Conservation (phyloP, 495 filamentous ascomycete genomes). For the Aspergillus haitiensis region DNA sequence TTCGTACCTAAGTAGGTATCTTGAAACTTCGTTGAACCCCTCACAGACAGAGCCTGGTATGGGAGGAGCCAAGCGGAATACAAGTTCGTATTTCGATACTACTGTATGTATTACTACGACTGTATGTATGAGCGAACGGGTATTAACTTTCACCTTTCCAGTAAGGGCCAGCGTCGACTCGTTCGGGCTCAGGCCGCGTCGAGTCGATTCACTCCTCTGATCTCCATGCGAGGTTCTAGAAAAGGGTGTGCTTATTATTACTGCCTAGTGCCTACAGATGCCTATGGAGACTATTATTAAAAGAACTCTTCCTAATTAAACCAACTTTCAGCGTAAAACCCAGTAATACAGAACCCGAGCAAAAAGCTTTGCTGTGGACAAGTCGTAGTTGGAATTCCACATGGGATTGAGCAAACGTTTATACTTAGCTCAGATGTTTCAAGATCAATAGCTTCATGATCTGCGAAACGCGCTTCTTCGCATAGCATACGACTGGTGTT, state of each 20-base stretch:
- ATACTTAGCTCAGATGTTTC: constrained; percentile 9
- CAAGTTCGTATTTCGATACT: constrained; percentile 4
- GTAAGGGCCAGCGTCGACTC: constrained; percentile 24
- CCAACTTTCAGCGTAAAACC: constrained; percentile 13
- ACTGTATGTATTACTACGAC: background rate
- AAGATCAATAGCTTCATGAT: background rate
- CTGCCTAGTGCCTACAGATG: background rate
- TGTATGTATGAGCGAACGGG: constrained; percentile 1
- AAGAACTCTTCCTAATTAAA: background rate
- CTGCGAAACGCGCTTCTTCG: constrained; percentile 9
- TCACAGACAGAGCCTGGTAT: constrained; percentile 11
- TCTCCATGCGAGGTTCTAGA: constrained; percentile 23
- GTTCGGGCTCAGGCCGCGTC: constrained; percentile 26
- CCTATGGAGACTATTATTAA: background rate
- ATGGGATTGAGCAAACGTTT: background rate
- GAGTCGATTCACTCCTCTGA: constrained; percentile 13
- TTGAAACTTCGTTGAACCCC: constrained; percentile 5
- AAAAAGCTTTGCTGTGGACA: background rate
- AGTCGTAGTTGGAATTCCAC: background rate
- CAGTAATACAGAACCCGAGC: constrained; percentile 5
- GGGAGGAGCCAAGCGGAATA: constrained; percentile 1
- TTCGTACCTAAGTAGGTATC: background rate
- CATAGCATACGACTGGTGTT: constrained; percentile 14
- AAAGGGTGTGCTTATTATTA: constrained; percentile 15
- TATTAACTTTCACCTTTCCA: constrained; percentile 28